phyloP scores from a whole-genome alignment of 352 stramenopile species.

The Pythium folliculosum region DNA sequence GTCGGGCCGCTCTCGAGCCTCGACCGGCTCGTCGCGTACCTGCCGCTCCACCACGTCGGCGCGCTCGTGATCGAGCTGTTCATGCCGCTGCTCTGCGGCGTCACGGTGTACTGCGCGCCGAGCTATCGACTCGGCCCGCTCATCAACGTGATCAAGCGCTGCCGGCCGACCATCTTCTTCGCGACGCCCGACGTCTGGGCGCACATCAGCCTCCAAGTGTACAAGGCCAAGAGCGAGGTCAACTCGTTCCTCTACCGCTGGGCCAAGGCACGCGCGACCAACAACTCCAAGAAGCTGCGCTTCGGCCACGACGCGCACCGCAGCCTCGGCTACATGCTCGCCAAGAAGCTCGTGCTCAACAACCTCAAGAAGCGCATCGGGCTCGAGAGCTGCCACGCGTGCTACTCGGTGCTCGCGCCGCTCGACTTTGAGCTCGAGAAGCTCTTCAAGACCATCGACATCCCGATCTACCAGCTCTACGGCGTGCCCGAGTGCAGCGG shows the following conservation, averaged over 20 bases:
- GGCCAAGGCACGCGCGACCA: slow-evolving; percentile 75
- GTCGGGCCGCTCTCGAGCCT: slow-evolving; percentile 50
- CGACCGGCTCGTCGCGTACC: slow-evolving; percentile 67
- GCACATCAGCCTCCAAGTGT: slow-evolving; percentile 69
- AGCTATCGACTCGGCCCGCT: slow-evolving; percentile 42
- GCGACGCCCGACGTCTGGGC: slow-evolving; percentile 72
- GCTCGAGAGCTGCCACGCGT: slow-evolving; percentile 69
- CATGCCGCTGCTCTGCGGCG: slow-evolving; percentile 58
- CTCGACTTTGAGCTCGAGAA: slow-evolving; percentile 81
- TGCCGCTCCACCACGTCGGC: slow-evolving; percentile 68
- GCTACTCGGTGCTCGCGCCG: slow-evolving; percentile 74
- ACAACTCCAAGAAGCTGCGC: slow-evolving; percentile 80
- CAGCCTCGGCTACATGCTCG: slow-evolving; percentile 77
- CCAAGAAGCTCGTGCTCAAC: slow-evolving; percentile 78
- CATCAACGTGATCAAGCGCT: slow-evolving; percentile 50
- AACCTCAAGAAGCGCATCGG: slow-evolving; percentile 81
- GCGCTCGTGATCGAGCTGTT: slow-evolving; percentile 79
- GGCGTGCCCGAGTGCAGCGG: slow-evolving; percentile 66
- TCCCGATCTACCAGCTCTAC: slow-evolving; percentile 81
- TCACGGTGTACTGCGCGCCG: slow-evolving; percentile 63
- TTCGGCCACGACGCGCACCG: slow-evolving; percentile 51
- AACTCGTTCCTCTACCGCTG: slow-evolving; percentile 73
- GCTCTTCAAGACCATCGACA: slow-evolving; percentile 83
- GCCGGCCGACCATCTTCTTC: slow-evolving; percentile 78
- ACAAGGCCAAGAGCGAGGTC: slow-evolving; percentile 70